Base-by-base conservation (phyloP, 2,329 filamentous ascomycete genomes). In the Verticillium longisporum region DNA sequence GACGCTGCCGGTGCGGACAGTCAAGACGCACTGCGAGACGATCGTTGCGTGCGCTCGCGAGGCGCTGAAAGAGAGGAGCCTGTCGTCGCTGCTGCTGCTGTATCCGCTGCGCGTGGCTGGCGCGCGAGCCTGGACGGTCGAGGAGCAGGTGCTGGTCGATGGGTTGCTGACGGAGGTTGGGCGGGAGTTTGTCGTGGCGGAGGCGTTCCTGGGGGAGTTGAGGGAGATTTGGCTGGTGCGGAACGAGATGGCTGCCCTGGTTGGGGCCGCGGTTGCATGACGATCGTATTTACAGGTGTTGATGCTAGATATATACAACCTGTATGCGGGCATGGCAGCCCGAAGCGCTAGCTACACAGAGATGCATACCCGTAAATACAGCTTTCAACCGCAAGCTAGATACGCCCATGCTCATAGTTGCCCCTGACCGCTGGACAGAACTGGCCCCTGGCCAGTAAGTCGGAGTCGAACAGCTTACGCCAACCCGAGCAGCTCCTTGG, bases 101-200 rank as follows among this genome's bases (percentile, higher is more conserved):
- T 75, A 75, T 26, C 73, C 74, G 0, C 55, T 76, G 0, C 65
- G 73, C 10, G 69, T 76, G 7, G 73, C 72, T 0, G 74, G 74
- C 6, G 69, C 73, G 0, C 68, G 73, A 1, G 70, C 70, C 1
- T 60, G 64, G 26, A 55, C 65, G 3, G 5, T 15, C 0, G 66
- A 62, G 62, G 72, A 73, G 41, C 66, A 67, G 2, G 60, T 64
- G 1, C 60, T 58, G 13, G 66, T 73, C 3, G 15, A 64, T 3
- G 56, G 38, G 4, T 58, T 69, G 10, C 34, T 75, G 2, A 56
- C 53, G 0, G 63, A 55, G 0, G 34, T 63, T 13, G 50, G 53
- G 10, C 34, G 41, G 11, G 33, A 41, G 4, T 62, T 63, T 4
- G 15, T 62, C 1, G 62, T 61, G 6, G 61, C 61, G 6, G 58